These are phyloP conservation scores for Rhizopogon sp. DNA, from an alignment of 768 basidiomycete species.

Conservation along the genomic window DNA sequence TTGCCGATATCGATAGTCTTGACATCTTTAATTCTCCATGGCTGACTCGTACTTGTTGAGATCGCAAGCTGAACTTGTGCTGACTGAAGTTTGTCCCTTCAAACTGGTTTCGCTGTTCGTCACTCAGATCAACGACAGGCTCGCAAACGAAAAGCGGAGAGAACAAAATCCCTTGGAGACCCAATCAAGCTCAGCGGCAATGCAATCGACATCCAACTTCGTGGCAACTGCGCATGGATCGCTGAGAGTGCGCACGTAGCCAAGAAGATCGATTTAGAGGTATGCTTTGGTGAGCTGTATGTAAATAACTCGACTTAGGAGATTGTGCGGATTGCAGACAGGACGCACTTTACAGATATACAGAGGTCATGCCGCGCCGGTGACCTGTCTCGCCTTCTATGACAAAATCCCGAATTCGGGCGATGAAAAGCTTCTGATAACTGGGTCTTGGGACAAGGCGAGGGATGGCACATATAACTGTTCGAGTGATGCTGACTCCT, in stretches of 20 bases:
- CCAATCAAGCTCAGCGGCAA: constrained; percentile 77
- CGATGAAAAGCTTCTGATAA: constrained; percentile 58
- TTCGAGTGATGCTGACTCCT: constrained; percentile 7
- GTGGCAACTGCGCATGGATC: constrained; percentile 71
- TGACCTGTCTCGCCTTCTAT: constrained; percentile 75
- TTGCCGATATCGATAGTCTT: background rate
- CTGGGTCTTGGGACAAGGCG: constrained; percentile 93
- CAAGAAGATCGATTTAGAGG: constrained; percentile 74
- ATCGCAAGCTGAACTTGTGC: constrained; percentile 26
- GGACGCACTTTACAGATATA: constrained; percentile 74
- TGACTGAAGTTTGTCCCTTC: constrained; percentile 18
- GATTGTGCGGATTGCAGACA: constrained; percentile 42
- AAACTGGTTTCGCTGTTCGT: background rate
- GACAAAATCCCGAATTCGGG: constrained; percentile 35
- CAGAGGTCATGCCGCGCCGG: constrained; percentile 85
- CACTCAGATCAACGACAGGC: constrained; percentile 35
- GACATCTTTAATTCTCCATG: constrained; percentile 9
- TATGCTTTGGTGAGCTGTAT: constrained; percentile 23
- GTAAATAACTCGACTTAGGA: background rate
- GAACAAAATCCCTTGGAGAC: constrained; percentile 65
- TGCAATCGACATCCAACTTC: constrained; percentile 64
- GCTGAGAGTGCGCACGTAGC: constrained; percentile 81
- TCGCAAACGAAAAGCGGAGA: constrained; percentile 68
- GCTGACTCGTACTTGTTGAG: constrained; percentile 24
- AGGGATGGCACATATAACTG: constrained; percentile 6